Evolutionary conservation across 805 yeast species (phyloP), one percentile per base, ranked within the genome.

Genomic region (Spathaspora arborariae): DNA sequence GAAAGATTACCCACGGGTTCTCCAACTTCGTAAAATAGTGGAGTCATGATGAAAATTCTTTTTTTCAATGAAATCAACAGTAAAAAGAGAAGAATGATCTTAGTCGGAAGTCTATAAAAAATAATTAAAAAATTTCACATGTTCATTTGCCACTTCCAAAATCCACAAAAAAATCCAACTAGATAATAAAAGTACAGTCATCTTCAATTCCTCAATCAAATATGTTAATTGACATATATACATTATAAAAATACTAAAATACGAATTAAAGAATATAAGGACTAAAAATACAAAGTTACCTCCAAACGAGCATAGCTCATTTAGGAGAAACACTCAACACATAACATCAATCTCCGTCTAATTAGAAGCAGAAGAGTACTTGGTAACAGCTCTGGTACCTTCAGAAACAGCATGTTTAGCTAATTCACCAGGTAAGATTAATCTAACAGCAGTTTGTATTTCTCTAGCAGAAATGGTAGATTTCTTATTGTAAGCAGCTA

Each of bases 391-490:
- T 83, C 96, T 88, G 62, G 96, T 89, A 81, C 97, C 97, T 79
- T 91, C 98, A 63, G 96, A 86, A 63, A 90, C 96, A 65, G 97
- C 97, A 78, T 91, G 97, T 82, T 90, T 90, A 62, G 97, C 96
- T 70, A 91, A 82, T 80, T 91, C 97, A 83, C 97, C 97, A 60
- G 98, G 98, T 63, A 91, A 84, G 75, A 91, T 90, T 67, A 91
- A 84, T 82, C 97, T 88, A 58, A 91, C 97, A 60, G 98, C 97
- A 62, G 97, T 91, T 81, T 91, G 97, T 65, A 91, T 91, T 80
- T 91, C 97, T 80, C 97, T 89, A 53, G 97, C 95, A 58, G 97
- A 89, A 67, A 92, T 91, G 62, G 98, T 91, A 51, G 96, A 88
- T 79, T 90, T 91, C 82, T 90, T 90, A 88, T 91, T 91, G 86